Conservation (phyloP, 2,329 filamentous ascomycete genomes). For the Polytolypa hystricis region DNA sequence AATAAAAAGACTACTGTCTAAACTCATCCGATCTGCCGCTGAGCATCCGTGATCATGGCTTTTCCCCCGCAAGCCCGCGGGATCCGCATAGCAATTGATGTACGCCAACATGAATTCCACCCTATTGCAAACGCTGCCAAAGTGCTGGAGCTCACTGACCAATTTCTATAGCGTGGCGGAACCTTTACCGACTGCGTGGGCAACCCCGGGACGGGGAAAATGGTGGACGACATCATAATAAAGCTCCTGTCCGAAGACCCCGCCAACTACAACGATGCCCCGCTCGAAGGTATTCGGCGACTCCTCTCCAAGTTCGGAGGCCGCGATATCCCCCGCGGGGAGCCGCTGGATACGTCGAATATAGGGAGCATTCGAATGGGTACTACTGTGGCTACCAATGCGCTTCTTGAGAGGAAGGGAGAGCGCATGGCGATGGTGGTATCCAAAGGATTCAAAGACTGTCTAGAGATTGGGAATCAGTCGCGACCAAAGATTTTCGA, state of each 20-base stretch:
- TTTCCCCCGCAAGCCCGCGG: slow-evolving; percentile 14
- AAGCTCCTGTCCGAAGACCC: slow-evolving; percentile 87
- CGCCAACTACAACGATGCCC: slow-evolving; percentile 80
- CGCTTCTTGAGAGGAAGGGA: slow-evolving; percentile 78
- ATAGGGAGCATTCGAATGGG: slow-evolving; percentile 95
- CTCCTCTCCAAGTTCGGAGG: slow-evolving; percentile 68
- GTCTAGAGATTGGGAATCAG: slow-evolving; percentile 81
- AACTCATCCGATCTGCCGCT: too few species aligned
- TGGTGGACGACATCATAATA: slow-evolving; percentile 66
- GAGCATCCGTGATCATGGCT: too few species aligned
- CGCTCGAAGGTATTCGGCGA: slow-evolving; percentile 79
- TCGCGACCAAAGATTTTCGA: slow-evolving; percentile 84
- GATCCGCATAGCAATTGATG: slow-evolving; percentile 29
- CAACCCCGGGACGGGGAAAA: slow-evolving; percentile 57
- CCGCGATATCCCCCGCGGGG: slow-evolving; percentile 65
- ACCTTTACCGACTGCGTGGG: slow-evolving; percentile 91
- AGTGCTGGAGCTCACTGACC: not conserved
- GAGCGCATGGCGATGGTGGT: slow-evolving; percentile 80
- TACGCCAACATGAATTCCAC: slow-evolving; percentile 12
- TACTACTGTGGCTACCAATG: slow-evolving; percentile 89
- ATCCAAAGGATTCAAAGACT: slow-evolving; percentile 79
- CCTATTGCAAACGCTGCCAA: slow-evolving; percentile 5
- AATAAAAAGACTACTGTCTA: too few species aligned
- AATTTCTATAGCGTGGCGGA: slow-evolving; percentile 53
- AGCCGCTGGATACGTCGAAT: slow-evolving; percentile 66